These are phyloP conservation scores for Erythrophleum ivorense DNA, from an alignment of 331 rosid species.

Conservation along the genomic window DNA sequence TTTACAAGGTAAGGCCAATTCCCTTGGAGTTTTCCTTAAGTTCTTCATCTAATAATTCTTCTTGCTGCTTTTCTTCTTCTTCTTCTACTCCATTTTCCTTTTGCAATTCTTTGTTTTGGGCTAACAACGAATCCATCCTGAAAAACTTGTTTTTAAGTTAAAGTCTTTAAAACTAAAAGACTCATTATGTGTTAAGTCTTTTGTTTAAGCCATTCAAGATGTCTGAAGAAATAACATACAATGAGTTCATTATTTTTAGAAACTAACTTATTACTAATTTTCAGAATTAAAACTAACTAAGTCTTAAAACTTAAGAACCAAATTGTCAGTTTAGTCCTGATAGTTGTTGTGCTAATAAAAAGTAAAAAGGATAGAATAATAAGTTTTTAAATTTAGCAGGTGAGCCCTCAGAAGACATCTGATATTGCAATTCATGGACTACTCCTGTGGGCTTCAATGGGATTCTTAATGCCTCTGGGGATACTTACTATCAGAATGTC, in stretches of 20 bases:
- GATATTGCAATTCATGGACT: conserved; percentile 81
- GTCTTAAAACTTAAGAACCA: no score
- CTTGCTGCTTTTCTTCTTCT: neutral
- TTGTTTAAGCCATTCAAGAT: no score
- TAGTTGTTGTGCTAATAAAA: neutral
- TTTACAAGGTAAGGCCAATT: conserved; percentile 55
- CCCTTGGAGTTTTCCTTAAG: neutral
- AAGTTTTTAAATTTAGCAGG: conserved; percentile 45
- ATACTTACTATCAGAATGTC: conserved; percentile 75
- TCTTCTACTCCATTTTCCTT: neutral
- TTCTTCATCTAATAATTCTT: neutral
- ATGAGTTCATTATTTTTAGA: no score
- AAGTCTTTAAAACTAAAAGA: no score
- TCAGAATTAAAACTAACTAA: no score
- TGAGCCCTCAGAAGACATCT: conserved; percentile 58
- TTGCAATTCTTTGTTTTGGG: neutral
- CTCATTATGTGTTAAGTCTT: no score
- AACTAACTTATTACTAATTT: no score
- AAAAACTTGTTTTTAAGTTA: no score
- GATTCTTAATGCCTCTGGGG: conserved; percentile 86
- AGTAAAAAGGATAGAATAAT: conserved; percentile 3
- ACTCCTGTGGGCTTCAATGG: conserved; percentile 84
- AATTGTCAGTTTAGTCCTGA: no score
- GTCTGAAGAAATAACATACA: no score
- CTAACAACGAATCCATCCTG: no score